Evolutionary conservation across 2,329 filamentous ascomycete genomes (phyloP).

Genomic region (Lachnellula suecica): DNA sequence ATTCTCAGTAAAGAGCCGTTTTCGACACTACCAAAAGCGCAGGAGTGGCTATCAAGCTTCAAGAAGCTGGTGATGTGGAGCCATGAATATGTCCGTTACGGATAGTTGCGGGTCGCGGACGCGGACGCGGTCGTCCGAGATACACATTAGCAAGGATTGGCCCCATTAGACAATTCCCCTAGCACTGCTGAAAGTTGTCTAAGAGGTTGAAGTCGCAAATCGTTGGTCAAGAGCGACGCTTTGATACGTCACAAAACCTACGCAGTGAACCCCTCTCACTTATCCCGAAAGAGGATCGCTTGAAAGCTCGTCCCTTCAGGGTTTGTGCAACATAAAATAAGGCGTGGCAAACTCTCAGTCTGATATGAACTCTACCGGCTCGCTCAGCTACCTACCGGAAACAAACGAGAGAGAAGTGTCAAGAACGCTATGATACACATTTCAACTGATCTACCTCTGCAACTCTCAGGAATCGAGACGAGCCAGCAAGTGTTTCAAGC

Average conservation of each 20-base stretch:
- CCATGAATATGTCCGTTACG: background rate
- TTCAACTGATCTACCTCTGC: too few relatives aligned
- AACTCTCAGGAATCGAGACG: too few relatives aligned
- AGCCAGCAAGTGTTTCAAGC: background rate
- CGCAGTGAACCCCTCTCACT: constrained; percentile 1
- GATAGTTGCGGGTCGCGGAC: constrained; percentile 8
- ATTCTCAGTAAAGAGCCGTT: background rate
- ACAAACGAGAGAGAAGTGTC: background rate
- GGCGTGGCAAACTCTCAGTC: background rate
- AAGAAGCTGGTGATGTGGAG: constrained; percentile 6
- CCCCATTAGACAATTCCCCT: constrained; percentile 6
- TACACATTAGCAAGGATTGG: constrained; percentile 4
- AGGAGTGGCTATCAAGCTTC: constrained; percentile 1
- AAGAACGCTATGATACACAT: too few relatives aligned
- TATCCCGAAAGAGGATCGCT: background rate
- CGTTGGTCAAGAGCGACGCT: constrained; percentile 2
- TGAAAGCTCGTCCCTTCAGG: background rate
- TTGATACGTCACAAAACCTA: constrained; percentile 7
- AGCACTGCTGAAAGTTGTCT: background rate
- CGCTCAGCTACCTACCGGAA: background rate
- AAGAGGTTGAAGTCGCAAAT: constrained; percentile 1
- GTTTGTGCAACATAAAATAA: constrained; percentile 1
- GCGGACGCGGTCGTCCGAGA: constrained; percentile 14
- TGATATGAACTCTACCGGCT: background rate
- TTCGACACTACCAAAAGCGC: background rate